These are phyloP conservation scores for Scedosporium boydii DNA, from an alignment of 2,329 filamentous ascomycete genomes.

Conservation along the genomic window DNA sequence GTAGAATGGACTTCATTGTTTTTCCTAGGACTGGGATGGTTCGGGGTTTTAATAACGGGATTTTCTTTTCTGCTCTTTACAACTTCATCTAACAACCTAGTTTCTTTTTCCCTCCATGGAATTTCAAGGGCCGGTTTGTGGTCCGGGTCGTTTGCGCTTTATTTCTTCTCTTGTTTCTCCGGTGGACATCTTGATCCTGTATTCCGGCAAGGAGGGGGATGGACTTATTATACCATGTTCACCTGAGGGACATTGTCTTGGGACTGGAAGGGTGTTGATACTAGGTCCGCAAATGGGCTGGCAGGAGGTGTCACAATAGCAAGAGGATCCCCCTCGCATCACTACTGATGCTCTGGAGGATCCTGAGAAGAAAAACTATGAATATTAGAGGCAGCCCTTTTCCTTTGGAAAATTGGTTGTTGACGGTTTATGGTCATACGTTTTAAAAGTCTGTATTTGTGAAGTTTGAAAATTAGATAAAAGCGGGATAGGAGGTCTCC, in stretches of 20 bases:
- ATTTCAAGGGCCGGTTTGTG: not conserved
- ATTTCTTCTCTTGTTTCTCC: not conserved
- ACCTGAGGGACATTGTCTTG: not conserved
- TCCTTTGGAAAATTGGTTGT: not conserved
- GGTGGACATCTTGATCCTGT: not conserved
- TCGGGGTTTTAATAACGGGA: not conserved
- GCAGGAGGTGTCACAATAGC: not conserved
- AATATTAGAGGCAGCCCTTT: not conserved
- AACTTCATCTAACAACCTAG: not conserved
- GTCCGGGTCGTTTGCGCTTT: not conserved
- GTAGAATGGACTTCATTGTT: not conserved
- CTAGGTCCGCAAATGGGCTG: not conserved
- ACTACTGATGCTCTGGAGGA: not conserved
- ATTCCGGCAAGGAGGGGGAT: not conserved
- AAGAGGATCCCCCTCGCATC: not conserved
- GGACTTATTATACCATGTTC: not conserved
- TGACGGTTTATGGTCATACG: not conserved
- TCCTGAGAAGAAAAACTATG: not conserved
- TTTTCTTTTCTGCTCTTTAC: not conserved
- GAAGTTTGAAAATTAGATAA: too few species aligned
- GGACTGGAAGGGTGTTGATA: not conserved
- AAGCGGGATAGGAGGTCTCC: too few species aligned
- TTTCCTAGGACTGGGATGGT: not conserved
- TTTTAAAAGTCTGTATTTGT: too few species aligned
- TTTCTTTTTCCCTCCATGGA: not conserved